These are phyloP conservation scores for Dactylonectria macrodidyma DNA, from an alignment of 2,329 filamentous ascomycete species.

Conservation along the genomic window DNA sequence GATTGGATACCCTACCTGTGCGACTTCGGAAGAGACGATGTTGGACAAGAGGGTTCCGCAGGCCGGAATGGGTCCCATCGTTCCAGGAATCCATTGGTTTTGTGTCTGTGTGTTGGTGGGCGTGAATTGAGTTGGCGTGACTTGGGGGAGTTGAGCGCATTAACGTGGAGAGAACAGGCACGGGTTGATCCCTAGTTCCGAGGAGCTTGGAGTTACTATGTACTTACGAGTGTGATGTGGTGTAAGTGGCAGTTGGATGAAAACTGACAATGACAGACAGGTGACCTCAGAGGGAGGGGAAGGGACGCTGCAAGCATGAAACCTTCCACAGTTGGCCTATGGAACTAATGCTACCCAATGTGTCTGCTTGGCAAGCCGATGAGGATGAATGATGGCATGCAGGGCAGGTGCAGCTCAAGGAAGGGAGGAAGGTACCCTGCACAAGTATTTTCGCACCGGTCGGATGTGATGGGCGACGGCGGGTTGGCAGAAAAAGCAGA, in stretches of 20 bases:
- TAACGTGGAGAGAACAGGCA: background rate
- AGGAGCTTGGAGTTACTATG: background rate
- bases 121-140: constrained; percentile 1
- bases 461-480: background rate
- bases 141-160: background rate
- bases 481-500: background rate
- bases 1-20: constrained; percentile 35
- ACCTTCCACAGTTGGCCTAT: background rate
- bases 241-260: background rate
- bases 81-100: constrained; percentile 25
- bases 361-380: background rate
- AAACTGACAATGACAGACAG: background rate
- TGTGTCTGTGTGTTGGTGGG: constrained; percentile 21
- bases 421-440: background rate
- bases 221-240: background rate
- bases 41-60: constrained; percentile 29
- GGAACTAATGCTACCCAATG: background rate
- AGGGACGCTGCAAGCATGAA: background rate
- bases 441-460: background rate
- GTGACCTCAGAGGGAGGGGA: background rate
- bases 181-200: background rate
- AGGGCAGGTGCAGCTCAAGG: background rate
- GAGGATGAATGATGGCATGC: constrained; percentile 6
- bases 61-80: constrained; percentile 14
- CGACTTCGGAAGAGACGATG: constrained; percentile 38